Percentiles rank a stretch among this genome's conserved stretches.
phyloP scores from a whole-genome alignment of 106 monocot genomes.

The Xerophyta viscosa region DNA sequence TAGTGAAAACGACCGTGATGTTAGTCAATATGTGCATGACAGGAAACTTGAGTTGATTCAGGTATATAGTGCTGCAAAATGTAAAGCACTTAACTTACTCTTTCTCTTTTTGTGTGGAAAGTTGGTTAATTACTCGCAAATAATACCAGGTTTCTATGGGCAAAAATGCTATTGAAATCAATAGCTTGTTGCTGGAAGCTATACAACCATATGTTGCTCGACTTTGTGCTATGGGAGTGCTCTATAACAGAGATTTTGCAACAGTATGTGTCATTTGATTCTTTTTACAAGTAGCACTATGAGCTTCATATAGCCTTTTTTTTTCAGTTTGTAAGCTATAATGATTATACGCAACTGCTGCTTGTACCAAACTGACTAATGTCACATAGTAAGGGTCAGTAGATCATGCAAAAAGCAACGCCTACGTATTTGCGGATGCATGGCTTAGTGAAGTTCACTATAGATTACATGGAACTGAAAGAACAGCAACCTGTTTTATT shows the following conservation, averaged over 20 bases:
- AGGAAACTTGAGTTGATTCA: slow-evolving; percentile 68
- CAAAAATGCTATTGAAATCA: slow-evolving; percentile 49
- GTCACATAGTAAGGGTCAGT: too few relatives aligned
- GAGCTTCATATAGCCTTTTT: too few relatives aligned
- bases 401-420: too few relatives aligned
- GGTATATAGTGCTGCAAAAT: slow-evolving; percentile 28
- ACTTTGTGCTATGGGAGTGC: slow-evolving; percentile 39
- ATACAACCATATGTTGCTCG: slow-evolving; percentile 47
- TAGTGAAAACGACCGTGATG: slow-evolving; percentile 78
- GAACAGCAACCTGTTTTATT: too few relatives aligned
- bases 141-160: slow-evolving; percentile 62
- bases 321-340: too few relatives aligned
- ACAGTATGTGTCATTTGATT: slow-evolving; percentile 43
- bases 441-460: too few relatives aligned
- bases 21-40: slow-evolving; percentile 64
- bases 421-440: too few relatives aligned
- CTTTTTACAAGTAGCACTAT: too few relatives aligned
- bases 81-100: not conserved
- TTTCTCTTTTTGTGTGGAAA: not conserved
- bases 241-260: slow-evolving; percentile 49
- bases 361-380: too few relatives aligned
- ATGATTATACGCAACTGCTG: too few relatives aligned
- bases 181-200: slow-evolving; percentile 58
- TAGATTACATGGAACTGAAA: too few relatives aligned
- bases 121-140: slow-evolving; percentile 8